Percentiles rank a stretch among this genome's conserved stretches.
Conservation (phyloP, 805 yeast genomes). For the Pichia thaimueangensis region DNA sequence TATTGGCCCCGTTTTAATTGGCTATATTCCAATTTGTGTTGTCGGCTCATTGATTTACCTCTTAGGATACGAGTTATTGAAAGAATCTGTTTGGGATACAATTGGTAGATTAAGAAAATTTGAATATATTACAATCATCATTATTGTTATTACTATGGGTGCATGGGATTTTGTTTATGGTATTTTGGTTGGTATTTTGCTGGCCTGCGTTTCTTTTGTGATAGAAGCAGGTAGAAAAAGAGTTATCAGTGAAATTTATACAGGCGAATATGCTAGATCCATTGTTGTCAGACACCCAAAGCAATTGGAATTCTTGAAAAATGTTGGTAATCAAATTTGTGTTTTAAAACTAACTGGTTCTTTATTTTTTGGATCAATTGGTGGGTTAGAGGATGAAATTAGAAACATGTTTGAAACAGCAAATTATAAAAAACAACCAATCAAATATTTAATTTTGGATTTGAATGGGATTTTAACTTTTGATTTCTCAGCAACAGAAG, state of each 20-base stretch:
- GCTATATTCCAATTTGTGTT: conserved; percentile 90
- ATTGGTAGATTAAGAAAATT: conserved; percentile 64
- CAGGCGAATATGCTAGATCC: conserved; percentile 85
- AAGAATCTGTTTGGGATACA: conserved; percentile 84
- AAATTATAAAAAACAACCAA: conserved; percentile 47
- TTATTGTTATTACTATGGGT: conserved; percentile 93
- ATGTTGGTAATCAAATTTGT: conserved; percentile 87
- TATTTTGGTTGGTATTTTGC: conserved; percentile 78
- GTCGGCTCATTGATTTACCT: conserved; percentile 90
- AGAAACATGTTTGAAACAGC: conserved; percentile 57
- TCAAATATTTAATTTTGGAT: conserved; percentile 78
- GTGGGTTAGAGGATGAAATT: conserved; percentile 76
- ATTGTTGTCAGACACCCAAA: conserved; percentile 88
- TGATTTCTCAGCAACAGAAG: conserved; percentile 95
- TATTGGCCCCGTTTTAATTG: conserved; percentile 88
- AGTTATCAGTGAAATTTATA: conserved; percentile 72
- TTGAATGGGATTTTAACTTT: conserved; percentile 74
- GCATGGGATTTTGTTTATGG: conserved; percentile 93
- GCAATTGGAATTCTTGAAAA: conserved; percentile 75
- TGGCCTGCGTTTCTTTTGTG: conserved; percentile 94
- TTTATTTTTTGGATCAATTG: conserved; percentile 91
- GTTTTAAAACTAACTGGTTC: conserved; percentile 83
- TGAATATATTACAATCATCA: conserved; percentile 78
- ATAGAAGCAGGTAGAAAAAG: conserved; percentile 83
- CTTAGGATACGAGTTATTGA: conserved; percentile 82